Evolutionary conservation across 176 grass and related monocot genomes (phyloP).

Genomic region (Eleusine coracana): DNA sequence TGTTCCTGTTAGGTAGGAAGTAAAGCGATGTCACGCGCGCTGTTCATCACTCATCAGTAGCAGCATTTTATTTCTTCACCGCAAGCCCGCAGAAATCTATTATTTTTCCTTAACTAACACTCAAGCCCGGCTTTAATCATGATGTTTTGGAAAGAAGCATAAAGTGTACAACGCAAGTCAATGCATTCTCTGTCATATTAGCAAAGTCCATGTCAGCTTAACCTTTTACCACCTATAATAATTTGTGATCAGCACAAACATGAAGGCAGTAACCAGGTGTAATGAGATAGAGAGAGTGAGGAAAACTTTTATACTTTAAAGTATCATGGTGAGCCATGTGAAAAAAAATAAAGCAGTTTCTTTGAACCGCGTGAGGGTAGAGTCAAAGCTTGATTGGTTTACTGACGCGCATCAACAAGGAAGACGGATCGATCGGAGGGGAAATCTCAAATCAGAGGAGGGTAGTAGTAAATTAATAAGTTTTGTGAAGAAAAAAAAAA

Average conservation of each 20-base stretch:
- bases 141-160: neutral
- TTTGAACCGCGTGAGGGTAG: neutral
- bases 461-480: too few relatives aligned
- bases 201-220: neutral
- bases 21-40: constrained; percentile 28
- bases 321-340: too few relatives aligned
- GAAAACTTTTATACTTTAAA: too few relatives aligned
- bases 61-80: neutral
- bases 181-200: neutral
- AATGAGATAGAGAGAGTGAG: too few relatives aligned
- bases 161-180: constrained; percentile 9
- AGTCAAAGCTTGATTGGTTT: constrained; percentile 19
- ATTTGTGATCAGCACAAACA: neutral
- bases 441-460: neutral
- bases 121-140: neutral
- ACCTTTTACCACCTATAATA: neutral
- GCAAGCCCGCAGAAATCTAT: neutral
- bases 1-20: constrained; percentile 7
- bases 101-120: neutral
- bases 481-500: too few relatives aligned
- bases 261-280: neutral
- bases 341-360: too few relatives aligned
- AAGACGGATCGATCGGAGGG: neutral
- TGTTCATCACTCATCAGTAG: neutral
- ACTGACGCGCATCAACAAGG: neutral